Base-by-base conservation (phyloP, 257 asterid genomes). In the Thymus mandschuricus region DNA sequence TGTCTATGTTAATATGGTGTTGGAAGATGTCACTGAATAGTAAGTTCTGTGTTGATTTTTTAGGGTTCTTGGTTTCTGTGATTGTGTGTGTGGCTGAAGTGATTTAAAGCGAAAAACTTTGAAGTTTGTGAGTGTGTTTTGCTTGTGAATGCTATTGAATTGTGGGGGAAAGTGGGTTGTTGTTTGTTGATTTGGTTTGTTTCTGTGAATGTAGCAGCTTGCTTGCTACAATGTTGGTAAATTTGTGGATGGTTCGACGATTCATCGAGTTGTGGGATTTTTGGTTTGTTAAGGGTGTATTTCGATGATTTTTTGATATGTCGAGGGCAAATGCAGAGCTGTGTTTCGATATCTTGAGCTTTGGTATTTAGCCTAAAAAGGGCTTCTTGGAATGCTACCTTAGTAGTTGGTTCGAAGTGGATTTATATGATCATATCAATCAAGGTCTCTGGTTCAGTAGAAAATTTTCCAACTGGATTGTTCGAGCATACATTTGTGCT, bases 1-100 rank as follows among this genome's bases (percentile, higher is more conserved):
- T 67, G 96, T 88, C 66, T 90, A 88, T 74, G 97, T 90, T 70
- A 90, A 90, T 73, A 88, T 90, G 97, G 97, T 90, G 72, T 84
- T 90, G 45, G 97, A 90, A 76, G 97, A 90, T 64, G 97, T 90
- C 35, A 90, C 96, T 38, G 97, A 90, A 70, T 86, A 85, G 97
- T 88, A 75, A 58, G 96, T 82, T 60, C 30, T 40, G 56, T 40
- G 4, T 1, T 55, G 0, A 7, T 30, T 44, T 34, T 44, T 34
- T 62, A 1, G 10, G 51, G 57, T 8, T n/a, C n/a, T 70, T 64
- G 35, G 55, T 63, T 70, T 63, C 13, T 63, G 40, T 55, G 55
- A 55, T 70, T 63, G 27, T 63, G 40, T 55, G 57, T 59, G 63
- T 44, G 11, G 41, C 45, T 4, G 1, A 21, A 52, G 5, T 56